Evolutionary conservation across 768 basidiomycete genomes (phyloP).

Genomic region (Lactifluus hygrophoroides): DNA sequence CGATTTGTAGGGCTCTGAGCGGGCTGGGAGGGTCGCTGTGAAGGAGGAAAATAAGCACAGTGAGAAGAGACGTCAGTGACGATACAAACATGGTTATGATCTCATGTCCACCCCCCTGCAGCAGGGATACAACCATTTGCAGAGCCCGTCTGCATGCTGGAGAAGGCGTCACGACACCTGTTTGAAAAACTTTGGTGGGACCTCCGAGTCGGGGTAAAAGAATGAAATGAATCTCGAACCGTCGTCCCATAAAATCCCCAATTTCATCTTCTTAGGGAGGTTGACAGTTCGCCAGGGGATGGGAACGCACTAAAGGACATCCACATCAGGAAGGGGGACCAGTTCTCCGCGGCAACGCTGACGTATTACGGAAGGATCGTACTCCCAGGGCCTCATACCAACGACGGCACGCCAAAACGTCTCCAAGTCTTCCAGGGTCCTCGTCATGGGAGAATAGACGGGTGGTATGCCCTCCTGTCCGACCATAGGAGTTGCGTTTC

Average conservation of each 20-base stretch:
- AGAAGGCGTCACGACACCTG: conserved; percentile 50
- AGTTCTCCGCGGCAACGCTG: background rate
- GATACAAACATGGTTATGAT: conserved; percentile 41
- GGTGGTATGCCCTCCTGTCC: conserved; percentile 52
- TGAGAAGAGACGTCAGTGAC: background rate
- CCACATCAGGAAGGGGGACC: background rate
- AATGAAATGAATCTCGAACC: conserved; percentile 30
- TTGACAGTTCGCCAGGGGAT: conserved; percentile 29
- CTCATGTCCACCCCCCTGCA: conserved; percentile 41
- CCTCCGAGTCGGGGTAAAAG: background rate
- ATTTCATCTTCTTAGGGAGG: conserved; percentile 10
- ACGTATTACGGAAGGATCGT: conserved; percentile 45
- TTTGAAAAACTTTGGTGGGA: background rate
- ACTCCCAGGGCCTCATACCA: conserved; percentile 54
- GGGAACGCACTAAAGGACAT: conserved; percentile 25
- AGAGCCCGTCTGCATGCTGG: conserved; percentile 54
- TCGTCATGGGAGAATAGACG: conserved; percentile 52
- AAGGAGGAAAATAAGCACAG: background rate
- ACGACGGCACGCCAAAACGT: conserved; percentile 60
- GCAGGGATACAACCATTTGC: conserved; percentile 34
- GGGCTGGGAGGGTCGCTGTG: conserved; percentile 38
- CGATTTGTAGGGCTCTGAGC: conserved; percentile 41
- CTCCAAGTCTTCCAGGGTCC: conserved; percentile 50
- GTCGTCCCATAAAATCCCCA: conserved; percentile 38
- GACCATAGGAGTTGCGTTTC: conserved; percentile 36